These are phyloP conservation scores for Suillus subluteus DNA, from an alignment of 768 basidiomycete genomes.

Conservation along the genomic window DNA sequence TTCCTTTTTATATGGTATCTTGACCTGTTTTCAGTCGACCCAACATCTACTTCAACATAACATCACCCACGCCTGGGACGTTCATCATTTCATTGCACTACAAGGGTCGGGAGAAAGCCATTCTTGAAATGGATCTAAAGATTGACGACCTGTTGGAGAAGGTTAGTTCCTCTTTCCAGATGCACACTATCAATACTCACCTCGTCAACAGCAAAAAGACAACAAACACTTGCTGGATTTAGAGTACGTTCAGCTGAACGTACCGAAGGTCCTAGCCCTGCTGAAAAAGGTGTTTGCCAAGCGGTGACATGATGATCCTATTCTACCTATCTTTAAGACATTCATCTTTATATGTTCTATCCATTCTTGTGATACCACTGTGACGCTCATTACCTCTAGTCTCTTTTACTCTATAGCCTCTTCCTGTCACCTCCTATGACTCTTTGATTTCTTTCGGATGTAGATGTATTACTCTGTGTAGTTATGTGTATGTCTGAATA, in stretches of 20 bases:
- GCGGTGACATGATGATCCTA: conserved; percentile 52
- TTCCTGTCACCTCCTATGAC: conserved; percentile 23
- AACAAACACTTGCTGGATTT: conserved; percentile 95
- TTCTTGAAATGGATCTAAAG: conserved; percentile 99
- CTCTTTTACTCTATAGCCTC: conserved; percentile 13
- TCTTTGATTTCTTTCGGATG: conserved; percentile 37
- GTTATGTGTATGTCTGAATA: conserved; percentile 42
- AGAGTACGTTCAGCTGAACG: conserved; percentile 97
- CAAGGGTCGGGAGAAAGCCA: conserved; percentile 98
- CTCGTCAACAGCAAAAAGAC: conserved; percentile 85
- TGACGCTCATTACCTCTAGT: conserved; percentile 25
- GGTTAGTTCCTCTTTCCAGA: conserved; percentile 48
- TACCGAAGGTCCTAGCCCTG: conserved; percentile 89
- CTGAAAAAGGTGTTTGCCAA: conserved; percentile 94
- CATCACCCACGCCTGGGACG: conserved; percentile 95
- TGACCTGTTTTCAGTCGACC: conserved; percentile 66
- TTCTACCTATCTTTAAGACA: conserved; percentile 22
- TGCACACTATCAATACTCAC: conserved; percentile 19
- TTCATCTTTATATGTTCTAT: conserved; percentile 36
- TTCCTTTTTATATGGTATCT: neutral
- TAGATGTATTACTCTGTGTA: conserved; percentile 41
- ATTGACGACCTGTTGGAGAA: conserved; percentile 98
- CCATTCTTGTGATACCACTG: conserved; percentile 33
- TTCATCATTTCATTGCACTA: conserved; percentile 99
- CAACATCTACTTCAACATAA: conserved; percentile 99